Evolutionary conservation across 176 grass and related monocot genomes (phyloP).

Genomic region (Lolium multiflorum): DNA sequence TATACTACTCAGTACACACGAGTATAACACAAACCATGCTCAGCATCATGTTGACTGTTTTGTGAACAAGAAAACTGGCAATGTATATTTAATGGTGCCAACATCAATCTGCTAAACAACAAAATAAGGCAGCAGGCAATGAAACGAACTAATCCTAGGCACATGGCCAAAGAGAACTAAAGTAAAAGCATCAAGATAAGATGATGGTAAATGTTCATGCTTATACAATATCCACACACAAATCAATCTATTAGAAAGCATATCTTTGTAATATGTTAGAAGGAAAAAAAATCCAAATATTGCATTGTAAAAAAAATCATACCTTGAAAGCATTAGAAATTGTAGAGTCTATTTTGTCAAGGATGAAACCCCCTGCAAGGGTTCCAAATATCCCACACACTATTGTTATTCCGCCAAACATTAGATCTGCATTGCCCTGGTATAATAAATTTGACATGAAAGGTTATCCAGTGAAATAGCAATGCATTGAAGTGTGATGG

Average conservation of each 20-base stretch:
- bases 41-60: slow-evolving; percentile 13
- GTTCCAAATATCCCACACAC: slow-evolving; percentile 97
- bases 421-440: slow-evolving; percentile 88
- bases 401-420: slow-evolving; percentile 99
- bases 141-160: background rate
- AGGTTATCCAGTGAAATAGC: slow-evolving; percentile 10
- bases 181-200: slow-evolving; percentile 18
- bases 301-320: slow-evolving; percentile 32
- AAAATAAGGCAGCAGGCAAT: slow-evolving; percentile 3
- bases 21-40: slow-evolving; percentile 4
- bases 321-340: slow-evolving; percentile 98
- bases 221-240: background rate
- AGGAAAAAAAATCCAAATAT: slow-evolving; percentile 14
- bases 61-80: background rate
- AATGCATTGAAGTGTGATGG: slow-evolving; percentile 4
- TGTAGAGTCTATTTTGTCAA: slow-evolving; percentile 84
- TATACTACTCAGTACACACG: background rate
- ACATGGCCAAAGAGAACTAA: slow-evolving; percentile 6
- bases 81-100: background rate
- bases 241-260: slow-evolving; percentile 14
- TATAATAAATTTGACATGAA: slow-evolving; percentile 51
- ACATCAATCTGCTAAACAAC: background rate
- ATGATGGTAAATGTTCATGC: background rate
- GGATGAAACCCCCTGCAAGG: slow-evolving; percentile 81
- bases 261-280: slow-evolving; percentile 16